Conservation (phyloP, 768 basidiomycete genomes). For the Pluteus cervinus region DNA sequence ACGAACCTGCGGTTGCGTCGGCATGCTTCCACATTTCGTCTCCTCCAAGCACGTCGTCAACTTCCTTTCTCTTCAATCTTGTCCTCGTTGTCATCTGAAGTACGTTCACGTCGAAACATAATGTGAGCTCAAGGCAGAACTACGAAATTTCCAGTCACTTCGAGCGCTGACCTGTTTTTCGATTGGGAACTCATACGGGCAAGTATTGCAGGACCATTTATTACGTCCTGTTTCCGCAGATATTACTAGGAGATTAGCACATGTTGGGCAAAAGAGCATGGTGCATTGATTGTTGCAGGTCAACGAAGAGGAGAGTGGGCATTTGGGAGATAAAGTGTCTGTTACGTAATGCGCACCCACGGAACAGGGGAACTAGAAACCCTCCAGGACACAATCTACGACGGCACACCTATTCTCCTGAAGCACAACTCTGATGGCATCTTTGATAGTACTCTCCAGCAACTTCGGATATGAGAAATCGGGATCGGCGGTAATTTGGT, state of each 20-base stretch:
- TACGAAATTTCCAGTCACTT: not conserved
- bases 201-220: slow-evolving; percentile 91
- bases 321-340: no score
- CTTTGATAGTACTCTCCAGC: slow-evolving; percentile 29
- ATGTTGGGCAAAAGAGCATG: slow-evolving; percentile 96
- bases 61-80: slow-evolving; percentile 78
- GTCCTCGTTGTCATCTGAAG: slow-evolving; percentile 84
- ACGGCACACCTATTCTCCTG: slow-evolving; percentile 60
- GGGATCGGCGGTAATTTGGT: slow-evolving; percentile 13
- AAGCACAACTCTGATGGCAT: slow-evolving; percentile 51
- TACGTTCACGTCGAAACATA: no score
- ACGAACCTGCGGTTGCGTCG: slow-evolving; percentile 73
- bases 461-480: slow-evolving; percentile 13
- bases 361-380: no score
- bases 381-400: slow-evolving; percentile 53
- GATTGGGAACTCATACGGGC: slow-evolving; percentile 94
- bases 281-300: no score
- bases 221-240: slow-evolving; percentile 76
- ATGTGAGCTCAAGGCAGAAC: not conserved
- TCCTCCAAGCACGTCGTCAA: slow-evolving; percentile 94
- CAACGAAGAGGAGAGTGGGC: no score
- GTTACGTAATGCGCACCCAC: no score
- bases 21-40: slow-evolving; percentile 94
- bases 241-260: slow-evolving; percentile 81
- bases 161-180: slow-evolving; percentile 58